Percentiles rank a stretch among this genome's conserved stretches.
phyloP scores from a whole-genome alignment of 1,284 basidiomycete species.

The Uromyces viciae-fabae region DNA sequence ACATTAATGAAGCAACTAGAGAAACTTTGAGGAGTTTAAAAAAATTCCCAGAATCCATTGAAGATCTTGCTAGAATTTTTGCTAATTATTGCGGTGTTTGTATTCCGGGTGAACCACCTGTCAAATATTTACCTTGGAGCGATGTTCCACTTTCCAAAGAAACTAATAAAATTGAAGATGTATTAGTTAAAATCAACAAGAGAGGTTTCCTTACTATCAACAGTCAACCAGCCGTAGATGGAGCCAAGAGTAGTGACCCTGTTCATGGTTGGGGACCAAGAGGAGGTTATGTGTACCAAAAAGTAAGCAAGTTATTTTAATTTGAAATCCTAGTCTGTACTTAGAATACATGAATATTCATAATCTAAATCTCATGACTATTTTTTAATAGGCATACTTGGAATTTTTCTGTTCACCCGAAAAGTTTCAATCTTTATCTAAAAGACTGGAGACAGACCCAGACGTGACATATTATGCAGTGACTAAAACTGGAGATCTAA shows the following conservation, averaged over 20 bases:
- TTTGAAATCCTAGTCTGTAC: not conserved
- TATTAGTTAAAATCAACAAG: conserved; percentile 78
- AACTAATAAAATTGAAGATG: conserved; percentile 73
- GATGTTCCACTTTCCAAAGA: conserved; percentile 80
- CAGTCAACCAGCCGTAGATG: conserved; percentile 95
- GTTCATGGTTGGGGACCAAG: conserved; percentile 58
- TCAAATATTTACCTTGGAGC: conserved; percentile 84
- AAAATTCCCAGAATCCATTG: conserved; percentile 63
- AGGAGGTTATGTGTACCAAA: conserved; percentile 64
- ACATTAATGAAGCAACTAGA: conserved; percentile 60
- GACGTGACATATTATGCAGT: conserved; percentile 96
- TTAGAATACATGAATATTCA: no score
- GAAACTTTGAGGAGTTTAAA: conserved; percentile 76
- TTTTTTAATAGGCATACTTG: conserved; percentile 72
- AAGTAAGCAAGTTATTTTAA: conserved; percentile 58
- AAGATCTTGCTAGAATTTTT: conserved; percentile 51
- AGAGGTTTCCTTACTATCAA: conserved; percentile 95
- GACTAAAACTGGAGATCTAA: conserved; percentile 70
- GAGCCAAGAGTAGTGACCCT: conserved; percentile 69
- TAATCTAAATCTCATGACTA: no score
- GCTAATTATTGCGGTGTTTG: conserved; percentile 63
- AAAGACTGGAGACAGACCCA: conserved; percentile 79
- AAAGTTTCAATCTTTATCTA: conserved; percentile 70
- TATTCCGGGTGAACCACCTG: conserved; percentile 52
- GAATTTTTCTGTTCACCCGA: conserved; percentile 86